These are phyloP conservation scores for Malassezia psittaci DNA, from an alignment of 1,284 basidiomycete species.

Conservation along the genomic window DNA sequence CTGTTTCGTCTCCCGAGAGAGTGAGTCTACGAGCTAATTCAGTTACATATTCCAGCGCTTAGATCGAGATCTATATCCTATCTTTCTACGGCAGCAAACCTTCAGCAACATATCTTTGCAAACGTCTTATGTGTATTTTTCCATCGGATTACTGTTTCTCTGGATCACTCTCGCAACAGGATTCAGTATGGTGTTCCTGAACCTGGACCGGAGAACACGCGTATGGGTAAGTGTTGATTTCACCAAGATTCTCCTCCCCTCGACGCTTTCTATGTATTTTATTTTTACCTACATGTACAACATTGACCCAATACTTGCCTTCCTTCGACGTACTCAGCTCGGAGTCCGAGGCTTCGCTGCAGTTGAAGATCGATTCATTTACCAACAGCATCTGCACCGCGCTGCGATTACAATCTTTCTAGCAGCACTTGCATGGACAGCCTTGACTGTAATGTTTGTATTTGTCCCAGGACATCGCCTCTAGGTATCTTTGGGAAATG, in stretches of 20 bases:
- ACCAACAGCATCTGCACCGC: conserved; percentile 72
- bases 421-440: conserved; percentile 60
- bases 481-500: conserved; percentile 37
- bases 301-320: conserved; percentile 67
- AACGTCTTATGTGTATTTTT: conserved; percentile 61
- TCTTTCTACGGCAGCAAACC: conserved; percentile 88
- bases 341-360: conserved; percentile 78
- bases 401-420: conserved; percentile 67
- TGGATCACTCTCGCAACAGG: conserved; percentile 84
- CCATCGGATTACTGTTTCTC: conserved; percentile 70
- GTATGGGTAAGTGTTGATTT: conserved; percentile 61
- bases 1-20: conserved; percentile 96
- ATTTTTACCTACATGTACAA: conserved; percentile 91
- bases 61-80: conserved; percentile 64
- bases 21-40: conserved; percentile 59
- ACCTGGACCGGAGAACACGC: conserved; percentile 76
- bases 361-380: conserved; percentile 83
- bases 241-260: conserved; percentile 63
- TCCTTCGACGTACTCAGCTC: conserved; percentile 48
- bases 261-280: conserved; percentile 76
- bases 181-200: conserved; percentile 85
- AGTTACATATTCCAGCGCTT: conserved; percentile 6
- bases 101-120: conserved; percentile 92
- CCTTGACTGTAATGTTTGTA: conserved; percentile 77
- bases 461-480: conserved; percentile 79